Conservation (phyloP, 345 rosid genomes). For the Rhizophora mangle region DNA sequence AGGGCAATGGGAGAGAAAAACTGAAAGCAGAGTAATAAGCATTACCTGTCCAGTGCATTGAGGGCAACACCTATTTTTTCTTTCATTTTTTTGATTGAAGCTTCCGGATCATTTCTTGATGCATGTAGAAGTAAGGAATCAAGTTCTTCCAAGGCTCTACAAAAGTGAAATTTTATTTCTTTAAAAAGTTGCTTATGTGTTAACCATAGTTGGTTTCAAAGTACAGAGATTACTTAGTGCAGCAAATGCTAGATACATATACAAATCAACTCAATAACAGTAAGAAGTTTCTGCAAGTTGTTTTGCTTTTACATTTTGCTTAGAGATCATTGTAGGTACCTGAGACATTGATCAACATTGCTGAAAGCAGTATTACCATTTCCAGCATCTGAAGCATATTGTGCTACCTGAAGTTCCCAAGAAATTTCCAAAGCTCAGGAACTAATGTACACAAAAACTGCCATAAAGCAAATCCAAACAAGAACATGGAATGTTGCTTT, state of each 20-base stretch:
- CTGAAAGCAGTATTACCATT: conserved; percentile 53
- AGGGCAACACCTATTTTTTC: conserved; percentile 54
- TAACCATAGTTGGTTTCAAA: not conserved
- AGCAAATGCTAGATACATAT: not conserved
- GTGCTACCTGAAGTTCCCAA: conserved; percentile 69
- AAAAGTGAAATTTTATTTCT: not conserved
- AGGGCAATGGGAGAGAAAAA: too few species aligned
- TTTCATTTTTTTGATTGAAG: conserved; percentile 62
- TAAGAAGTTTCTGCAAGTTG: not conserved
- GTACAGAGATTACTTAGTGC: not conserved
- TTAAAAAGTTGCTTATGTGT: not conserved
- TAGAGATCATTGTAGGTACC: conserved; percentile 38
- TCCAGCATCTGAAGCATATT: conserved; percentile 80
- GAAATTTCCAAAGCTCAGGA: conserved; percentile 39
- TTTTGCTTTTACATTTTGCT: not conserved
- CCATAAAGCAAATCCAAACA: conserved; percentile 26
- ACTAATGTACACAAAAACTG: conserved; percentile 36
- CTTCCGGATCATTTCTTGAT: conserved; percentile 61
- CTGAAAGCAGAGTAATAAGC: not conserved
- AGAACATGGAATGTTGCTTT: conserved; percentile 14
- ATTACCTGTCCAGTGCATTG: conserved; percentile 57
- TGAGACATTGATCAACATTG: conserved; percentile 70
- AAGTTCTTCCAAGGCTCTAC: conserved; percentile 70
- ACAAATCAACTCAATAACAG: not conserved
- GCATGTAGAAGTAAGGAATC: conserved; percentile 73